These are phyloP conservation scores for Paraleonurus japonicus DNA, from an alignment of 257 asterid species.

Conservation along the genomic window DNA sequence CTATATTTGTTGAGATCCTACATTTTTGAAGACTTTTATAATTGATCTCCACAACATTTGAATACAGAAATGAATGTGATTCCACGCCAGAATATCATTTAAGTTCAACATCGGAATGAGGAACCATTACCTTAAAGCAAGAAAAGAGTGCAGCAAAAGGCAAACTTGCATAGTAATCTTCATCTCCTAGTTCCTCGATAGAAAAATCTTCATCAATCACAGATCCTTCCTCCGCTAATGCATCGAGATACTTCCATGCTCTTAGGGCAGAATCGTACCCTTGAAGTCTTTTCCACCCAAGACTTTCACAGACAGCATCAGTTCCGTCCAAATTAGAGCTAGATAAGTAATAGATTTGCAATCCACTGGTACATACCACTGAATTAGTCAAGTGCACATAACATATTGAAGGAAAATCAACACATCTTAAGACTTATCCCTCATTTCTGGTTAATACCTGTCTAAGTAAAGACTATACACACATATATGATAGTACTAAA, in stretches of 20 bases:
- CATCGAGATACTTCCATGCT: constrained; percentile 72
- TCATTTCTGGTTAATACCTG: background rate
- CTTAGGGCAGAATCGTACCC: constrained; percentile 63
- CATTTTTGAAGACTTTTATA: background rate
- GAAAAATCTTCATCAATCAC: constrained; percentile 55
- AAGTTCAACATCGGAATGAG: background rate
- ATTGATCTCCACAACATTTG: constrained; percentile 1
- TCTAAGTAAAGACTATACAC: background rate
- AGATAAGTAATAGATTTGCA: constrained; percentile 77
- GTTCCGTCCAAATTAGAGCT: constrained; percentile 68
- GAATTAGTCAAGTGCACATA: constrained; percentile 25
- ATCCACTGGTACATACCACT: constrained; percentile 60
- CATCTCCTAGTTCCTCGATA: constrained; percentile 76
- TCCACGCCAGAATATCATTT: constrained; percentile 11
- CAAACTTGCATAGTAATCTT: constrained; percentile 85
- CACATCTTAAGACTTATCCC: background rate
- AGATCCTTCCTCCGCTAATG: constrained; percentile 45
- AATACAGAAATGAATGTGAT: constrained; percentile 1
- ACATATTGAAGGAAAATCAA: constrained; percentile 7
- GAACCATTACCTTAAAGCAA: constrained; percentile 70
- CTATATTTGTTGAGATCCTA: background rate
- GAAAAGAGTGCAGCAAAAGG: constrained; percentile 97
- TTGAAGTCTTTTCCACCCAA: constrained; percentile 75
- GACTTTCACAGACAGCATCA: constrained; percentile 68
- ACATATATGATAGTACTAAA: background rate